These are phyloP conservation scores for Talaromyces wortmannii DNA, from an alignment of 495 filamentous ascomycete species.

Conservation along the genomic window DNA sequence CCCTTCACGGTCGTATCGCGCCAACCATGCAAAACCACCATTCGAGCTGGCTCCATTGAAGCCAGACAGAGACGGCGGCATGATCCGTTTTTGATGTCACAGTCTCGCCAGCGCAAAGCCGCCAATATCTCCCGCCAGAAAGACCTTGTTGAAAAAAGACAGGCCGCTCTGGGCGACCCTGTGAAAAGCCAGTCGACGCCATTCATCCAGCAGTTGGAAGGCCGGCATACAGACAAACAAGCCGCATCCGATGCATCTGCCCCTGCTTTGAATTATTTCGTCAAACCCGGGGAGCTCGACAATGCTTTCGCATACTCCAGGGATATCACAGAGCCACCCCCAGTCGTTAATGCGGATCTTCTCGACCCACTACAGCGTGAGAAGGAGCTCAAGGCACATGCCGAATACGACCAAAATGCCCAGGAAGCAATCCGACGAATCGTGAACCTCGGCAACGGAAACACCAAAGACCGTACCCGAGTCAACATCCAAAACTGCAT, in stretches of 20 bases:
- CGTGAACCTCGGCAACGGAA: conserved; percentile 64
- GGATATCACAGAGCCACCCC: conserved; percentile 51
- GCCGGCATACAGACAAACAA: conserved; percentile 26
- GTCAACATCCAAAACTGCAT: conserved; percentile 79
- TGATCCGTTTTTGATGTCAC: conserved; percentile 45
- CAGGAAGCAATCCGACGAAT: conserved; percentile 69
- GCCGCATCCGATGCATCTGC: conserved; percentile 2
- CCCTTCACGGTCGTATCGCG: conserved; percentile 17
- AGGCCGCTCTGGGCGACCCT: conserved; percentile 61
- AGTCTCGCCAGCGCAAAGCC: conserved; percentile 70
- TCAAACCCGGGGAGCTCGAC: conserved; percentile 58
- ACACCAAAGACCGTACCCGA: conserved; percentile 65
- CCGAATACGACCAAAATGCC: conserved; percentile 24
- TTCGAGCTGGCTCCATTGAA: conserved; percentile 32
- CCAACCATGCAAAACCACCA: conserved; percentile 22
- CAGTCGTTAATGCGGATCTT: conserved; percentile 19
- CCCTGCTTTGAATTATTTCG: conserved; percentile 59
- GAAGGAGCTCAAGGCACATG: conserved; percentile 15
- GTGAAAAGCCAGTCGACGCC: conserved; percentile 70
- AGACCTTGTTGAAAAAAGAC: conserved; percentile 54
- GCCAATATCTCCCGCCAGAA: conserved; percentile 69
- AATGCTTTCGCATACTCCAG: conserved; percentile 56
- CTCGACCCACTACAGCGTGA: conserved; percentile 39
- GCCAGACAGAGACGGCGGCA: conserved; percentile 25
- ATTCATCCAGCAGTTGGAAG: conserved; percentile 78